A percentile compares a stretch with the other conserved stretches of the same genome.
These are phyloP conservation scores for Schwanniomyces yamadae DNA, from an alignment of 805 yeast species.

Conservation along the genomic window DNA sequence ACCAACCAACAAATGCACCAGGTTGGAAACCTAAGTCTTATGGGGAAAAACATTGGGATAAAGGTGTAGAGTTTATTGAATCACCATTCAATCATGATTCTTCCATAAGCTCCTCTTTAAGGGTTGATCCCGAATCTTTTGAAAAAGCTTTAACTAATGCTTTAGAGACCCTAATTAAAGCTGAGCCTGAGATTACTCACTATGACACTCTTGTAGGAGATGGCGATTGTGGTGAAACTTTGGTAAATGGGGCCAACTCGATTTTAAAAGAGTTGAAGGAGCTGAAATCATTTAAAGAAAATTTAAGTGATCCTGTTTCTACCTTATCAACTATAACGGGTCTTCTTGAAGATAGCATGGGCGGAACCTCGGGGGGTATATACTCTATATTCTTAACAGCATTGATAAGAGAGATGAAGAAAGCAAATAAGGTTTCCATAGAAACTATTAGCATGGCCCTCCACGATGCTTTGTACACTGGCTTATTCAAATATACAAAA, in stretches of 20 bases:
- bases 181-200: conserved; percentile 79
- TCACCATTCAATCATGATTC: conserved; percentile 26
- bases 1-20: conserved; percentile 72
- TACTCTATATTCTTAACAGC: conserved; percentile 85
- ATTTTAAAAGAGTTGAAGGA: conserved; percentile 52
- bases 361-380: conserved; percentile 94
- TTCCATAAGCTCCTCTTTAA: conserved; percentile 26
- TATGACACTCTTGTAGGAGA: conserved; percentile 92
- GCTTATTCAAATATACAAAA: conserved; percentile 79
- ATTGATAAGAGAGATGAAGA: conserved; percentile 51
- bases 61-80: conserved; percentile 26
- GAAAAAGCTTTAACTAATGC: conserved; percentile 49
- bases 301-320: conserved; percentile 49
- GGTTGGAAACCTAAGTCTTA: conserved; percentile 67
- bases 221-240: conserved; percentile 95
- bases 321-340: conserved; percentile 75
- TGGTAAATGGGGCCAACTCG: conserved; percentile 78
- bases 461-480: conserved; percentile 57
- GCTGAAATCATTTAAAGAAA: conserved; percentile 24
- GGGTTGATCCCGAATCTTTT: conserved; percentile 44
- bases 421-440: conserved; percentile 33
- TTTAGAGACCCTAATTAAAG: conserved; percentile 26
- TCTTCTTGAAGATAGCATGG: conserved; percentile 87
- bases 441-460: conserved; percentile 49
- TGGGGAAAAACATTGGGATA: conserved; percentile 28